A percentile compares a stretch with the other conserved stretches of the same genome.
Conservation (phyloP, 2,329 filamentous ascomycete species). For the Albophoma yamanashiensis region DNA sequence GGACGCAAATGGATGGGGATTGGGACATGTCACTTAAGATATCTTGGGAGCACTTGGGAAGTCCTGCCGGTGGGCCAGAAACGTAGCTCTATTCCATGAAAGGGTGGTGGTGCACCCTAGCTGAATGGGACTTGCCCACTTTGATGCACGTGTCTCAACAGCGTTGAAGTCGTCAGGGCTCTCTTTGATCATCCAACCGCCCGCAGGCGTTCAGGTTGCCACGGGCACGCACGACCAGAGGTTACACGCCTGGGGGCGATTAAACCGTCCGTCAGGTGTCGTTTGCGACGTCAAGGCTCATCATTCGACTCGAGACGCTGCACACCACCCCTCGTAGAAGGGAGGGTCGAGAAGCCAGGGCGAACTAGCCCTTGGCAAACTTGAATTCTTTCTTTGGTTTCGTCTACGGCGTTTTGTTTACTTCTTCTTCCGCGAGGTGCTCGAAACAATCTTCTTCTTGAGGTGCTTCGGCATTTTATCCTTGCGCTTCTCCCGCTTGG, state of each 20-base stretch:
- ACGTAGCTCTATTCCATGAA: background rate
- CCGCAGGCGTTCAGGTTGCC: conserved; percentile 26
- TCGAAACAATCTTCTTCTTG: conserved; percentile 77
- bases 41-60: conserved; percentile 2
- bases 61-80: no score
- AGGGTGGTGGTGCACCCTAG: no score
- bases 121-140: background rate
- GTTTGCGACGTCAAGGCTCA: conserved; percentile 27
- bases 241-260: conserved; percentile 22
- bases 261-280: conserved; percentile 17
- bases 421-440: conserved; percentile 53
- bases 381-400: conserved; percentile 2
- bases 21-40: background rate
- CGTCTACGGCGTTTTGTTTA: conserved; percentile 16
- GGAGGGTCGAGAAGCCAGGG: background rate
- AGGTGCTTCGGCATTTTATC: conserved; percentile 94
- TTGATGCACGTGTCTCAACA: background rate
- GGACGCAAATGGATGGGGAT: background rate
- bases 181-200: conserved; percentile 45
- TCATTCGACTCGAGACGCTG: conserved; percentile 32
- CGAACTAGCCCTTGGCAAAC: background rate
- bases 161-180: background rate
- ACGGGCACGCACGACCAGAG: conserved; percentile 16
- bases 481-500: conserved; percentile 85
- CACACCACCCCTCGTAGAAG: background rate